Base-by-base conservation (phyloP, 495 filamentous ascomycete genomes). In the Penicillium longicatenatum region DNA sequence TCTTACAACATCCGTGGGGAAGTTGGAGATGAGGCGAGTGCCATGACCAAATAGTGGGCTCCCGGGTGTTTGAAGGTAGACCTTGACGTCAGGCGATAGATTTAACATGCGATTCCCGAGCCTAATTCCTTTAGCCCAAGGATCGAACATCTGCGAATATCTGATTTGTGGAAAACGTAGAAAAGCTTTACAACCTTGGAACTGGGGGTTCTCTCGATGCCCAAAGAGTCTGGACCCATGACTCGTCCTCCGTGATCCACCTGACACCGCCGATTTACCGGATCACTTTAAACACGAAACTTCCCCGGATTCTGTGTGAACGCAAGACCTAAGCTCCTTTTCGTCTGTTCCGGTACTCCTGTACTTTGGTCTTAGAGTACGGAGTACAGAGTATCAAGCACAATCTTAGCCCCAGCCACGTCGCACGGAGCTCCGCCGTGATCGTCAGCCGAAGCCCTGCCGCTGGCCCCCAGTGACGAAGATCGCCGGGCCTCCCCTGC, bases 391-490 rank as follows among this genome's bases (percentile, higher is more conserved):
- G 14, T 16, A 46, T 14, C 54, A 41, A 22, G 43, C 43, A 45
- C 49, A 24, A 42, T 47, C 42, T 37, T 2, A 11, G 35, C 47
- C 53, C 58, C 59, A 64, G 55, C 62, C 50, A 57, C 65, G 21
- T 57, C 61, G 50, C 55, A 55, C 58, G 55, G 58, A 54, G 60
- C 55, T 55, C 59, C 59, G 52, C 57, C 29, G 61, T 57, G 59
- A 66, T 68, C 62, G 55, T 50, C 59, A 57, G 50, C 63, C 54
- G 59, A 50, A 68, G 55, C 62, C 65, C 57, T 58, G 57, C 57
- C 55, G 43, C 59, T 49, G 44, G 50, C 47, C 35, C 46, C 64
- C 58, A 63, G 55, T 43, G 45, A 30, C 50, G 61, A 44, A 58
- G 56, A 62, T 62, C 65, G 37, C 50, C 47, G 22, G 47, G 48